Percentiles rank a stretch among this genome's conserved stretches.
Evolutionary conservation across 306 rosid genomes (phyloP).

Genomic region (Malus domestica): DNA sequence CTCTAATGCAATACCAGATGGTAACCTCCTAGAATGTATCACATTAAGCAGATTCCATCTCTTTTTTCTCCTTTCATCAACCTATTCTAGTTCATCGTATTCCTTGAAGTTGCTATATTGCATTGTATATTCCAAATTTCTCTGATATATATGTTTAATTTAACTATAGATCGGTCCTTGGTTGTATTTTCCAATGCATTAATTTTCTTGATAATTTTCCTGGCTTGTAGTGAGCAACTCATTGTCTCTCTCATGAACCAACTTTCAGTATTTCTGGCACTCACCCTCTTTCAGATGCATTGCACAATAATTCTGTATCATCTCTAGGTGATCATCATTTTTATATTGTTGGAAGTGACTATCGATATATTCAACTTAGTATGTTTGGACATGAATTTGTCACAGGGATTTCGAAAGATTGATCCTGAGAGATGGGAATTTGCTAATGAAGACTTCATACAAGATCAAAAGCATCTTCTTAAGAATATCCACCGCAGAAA

Average conservation of each 20-base stretch:
- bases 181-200: background rate
- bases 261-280: background rate
- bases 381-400: conserved; percentile 1
- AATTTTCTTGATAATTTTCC: background rate
- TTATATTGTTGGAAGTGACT: background rate
- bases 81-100: background rate
- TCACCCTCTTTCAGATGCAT: background rate
- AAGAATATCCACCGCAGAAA: conserved; percentile 91
- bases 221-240: background rate
- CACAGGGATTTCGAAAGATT: conserved; percentile 86
- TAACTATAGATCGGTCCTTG: background rate
- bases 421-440: conserved; percentile 96
- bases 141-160: background rate
- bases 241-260: background rate
- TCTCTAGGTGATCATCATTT: background rate
- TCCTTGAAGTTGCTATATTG: background rate
- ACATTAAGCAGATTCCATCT: background rate
- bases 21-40: background rate
- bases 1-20: background rate
- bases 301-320: background rate
- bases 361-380: background rate
- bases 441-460: conserved; percentile 82
- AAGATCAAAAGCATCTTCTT: conserved; percentile 91
- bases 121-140: background rate
- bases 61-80: background rate